These are phyloP conservation scores for Alternaria gansuensis DNA, from an alignment of 2,329 filamentous ascomycete genomes.

Conservation along the genomic window DNA sequence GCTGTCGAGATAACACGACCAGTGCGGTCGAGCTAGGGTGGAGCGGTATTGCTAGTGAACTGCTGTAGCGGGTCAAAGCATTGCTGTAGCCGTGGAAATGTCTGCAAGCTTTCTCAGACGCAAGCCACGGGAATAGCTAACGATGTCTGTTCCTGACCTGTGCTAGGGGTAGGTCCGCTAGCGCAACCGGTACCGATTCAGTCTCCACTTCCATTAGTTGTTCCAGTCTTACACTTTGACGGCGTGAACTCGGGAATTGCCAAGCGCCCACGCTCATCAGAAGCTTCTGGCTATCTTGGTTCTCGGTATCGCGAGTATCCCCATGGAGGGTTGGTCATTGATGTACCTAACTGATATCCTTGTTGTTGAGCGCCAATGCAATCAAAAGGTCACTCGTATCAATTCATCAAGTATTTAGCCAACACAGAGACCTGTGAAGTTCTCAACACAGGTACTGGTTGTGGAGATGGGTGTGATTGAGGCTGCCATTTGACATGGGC, in stretches of 20 bases:
- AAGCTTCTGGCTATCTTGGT: neutral
- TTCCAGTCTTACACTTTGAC: constrained; percentile 10
- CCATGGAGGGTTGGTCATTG: neutral
- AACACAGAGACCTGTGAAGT: neutral
- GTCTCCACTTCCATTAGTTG: constrained; percentile 13
- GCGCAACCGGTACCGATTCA: constrained; percentile 16
- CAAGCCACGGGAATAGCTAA: constrained; percentile 16
- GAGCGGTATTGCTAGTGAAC: neutral
- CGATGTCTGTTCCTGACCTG: constrained; percentile 17
- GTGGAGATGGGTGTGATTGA: neutral
- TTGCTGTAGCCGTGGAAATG: neutral
- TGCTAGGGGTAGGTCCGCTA: constrained; percentile 13
- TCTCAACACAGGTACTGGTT: neutral
- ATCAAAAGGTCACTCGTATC: neutral
- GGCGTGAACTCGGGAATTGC: neutral
- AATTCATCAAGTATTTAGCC: neutral
- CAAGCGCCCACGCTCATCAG: constrained; percentile 4
- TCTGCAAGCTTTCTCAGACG: constrained; percentile 9
- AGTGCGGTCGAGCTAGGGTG: constrained; percentile 23
- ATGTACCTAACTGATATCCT: neutral
- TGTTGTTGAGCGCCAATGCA: neutral
- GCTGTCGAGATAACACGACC: constrained; percentile 66
- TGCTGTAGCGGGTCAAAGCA: constrained; percentile 5
- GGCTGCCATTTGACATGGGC: constrained; percentile 6
- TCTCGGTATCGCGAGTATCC: neutral